These are phyloP conservation scores for Agroathelia rolfsii DNA, from an alignment of 1,284 basidiomycete species.

Conservation along the genomic window DNA sequence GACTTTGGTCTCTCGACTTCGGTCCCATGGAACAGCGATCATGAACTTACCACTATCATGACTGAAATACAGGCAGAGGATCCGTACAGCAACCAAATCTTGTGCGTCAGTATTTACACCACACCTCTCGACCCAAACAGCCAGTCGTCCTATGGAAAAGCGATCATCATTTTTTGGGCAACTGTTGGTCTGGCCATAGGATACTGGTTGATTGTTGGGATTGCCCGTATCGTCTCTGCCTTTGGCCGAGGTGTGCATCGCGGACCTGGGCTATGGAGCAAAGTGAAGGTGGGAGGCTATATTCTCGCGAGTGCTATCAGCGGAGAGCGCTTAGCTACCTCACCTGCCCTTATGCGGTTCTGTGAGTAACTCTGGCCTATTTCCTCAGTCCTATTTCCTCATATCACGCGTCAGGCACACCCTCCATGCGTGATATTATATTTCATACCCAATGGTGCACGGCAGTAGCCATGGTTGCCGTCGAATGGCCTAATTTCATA, in stretches of 20 bases:
- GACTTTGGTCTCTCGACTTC: constrained; percentile 74
- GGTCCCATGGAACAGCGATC: constrained; percentile 60
- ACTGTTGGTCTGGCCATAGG: constrained; percentile 69
- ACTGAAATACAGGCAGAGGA: constrained; percentile 86
- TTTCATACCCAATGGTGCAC: constrained; percentile 90
- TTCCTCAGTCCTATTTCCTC: constrained; percentile 9
- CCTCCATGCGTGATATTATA: constrained; percentile 86
- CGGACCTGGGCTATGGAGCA: constrained; percentile 51
- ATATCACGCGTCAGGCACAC: constrained; percentile 57
- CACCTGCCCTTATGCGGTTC: constrained; percentile 82
- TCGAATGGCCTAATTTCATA: constrained; percentile 87
- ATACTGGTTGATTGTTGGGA: constrained; percentile 74
- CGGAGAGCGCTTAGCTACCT: constrained; percentile 78
- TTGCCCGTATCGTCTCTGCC: constrained; percentile 76
- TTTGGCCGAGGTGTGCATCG: constrained; percentile 63
- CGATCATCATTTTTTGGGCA: constrained; percentile 73
- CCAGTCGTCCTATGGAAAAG: constrained; percentile 59
- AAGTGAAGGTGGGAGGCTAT: constrained; percentile 73
- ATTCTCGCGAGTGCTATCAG: constrained; percentile 89
- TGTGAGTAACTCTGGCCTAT: constrained; percentile 38
- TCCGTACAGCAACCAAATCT: constrained; percentile 65
- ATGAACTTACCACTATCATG: constrained; percentile 74
- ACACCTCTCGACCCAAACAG: constrained; percentile 63
- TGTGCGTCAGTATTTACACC: constrained; percentile 74
- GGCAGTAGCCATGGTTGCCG: constrained; percentile 82